Evolutionary conservation across 768 basidiomycete species (phyloP), one percentile per base, ranked within the genome.

Genomic region (Mycena leptocephala): DNA sequence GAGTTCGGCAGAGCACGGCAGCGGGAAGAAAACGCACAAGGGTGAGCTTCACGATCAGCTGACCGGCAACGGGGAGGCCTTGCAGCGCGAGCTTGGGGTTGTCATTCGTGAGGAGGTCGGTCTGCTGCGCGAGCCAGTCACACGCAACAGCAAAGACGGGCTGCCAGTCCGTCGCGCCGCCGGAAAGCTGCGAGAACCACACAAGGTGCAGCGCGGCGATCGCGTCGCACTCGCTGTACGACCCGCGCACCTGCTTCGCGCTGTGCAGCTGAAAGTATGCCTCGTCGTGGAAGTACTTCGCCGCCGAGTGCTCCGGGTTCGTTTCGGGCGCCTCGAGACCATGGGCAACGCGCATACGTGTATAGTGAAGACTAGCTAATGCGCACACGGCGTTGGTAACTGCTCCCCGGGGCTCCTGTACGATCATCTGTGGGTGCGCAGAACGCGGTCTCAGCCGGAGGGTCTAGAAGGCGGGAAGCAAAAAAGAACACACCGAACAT

Each of bases 121-220:
- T 93, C 81, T 93, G 74, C 58, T 78, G 91, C 58, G 85, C 87
- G 58, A 96, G 86, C 96, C 96, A 96, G 74, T 96, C 94, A 78
- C 90, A 90, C 58, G 95, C 92, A 26, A 95, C 88, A 46, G 89
- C 87, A 80, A 96, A 91, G 76, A 94, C 91, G 8, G 87, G 85
- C 74, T 90, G 90, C 96, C 96, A 97, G 79, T 93, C 91, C 22
- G 88, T 90, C 65, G 87, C 84, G 41, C 94, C 92, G 67, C 94
- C 93, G 2, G 92, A 92, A 81, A 96, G 85, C 74, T 94, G 87
- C 55, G 93, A 94, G 83, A 93, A 95, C 79, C 89, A 91, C 74
- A 95, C 88, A 76, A 97, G 90, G 82, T 95, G 95, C 53, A 95
- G 81, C 6, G 96, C 95, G 5, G 96, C 95, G 77, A 94, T 88